These are phyloP conservation scores for Serendipita sp. DNA, from an alignment of 768 basidiomycete species.

Conservation along the genomic window DNA sequence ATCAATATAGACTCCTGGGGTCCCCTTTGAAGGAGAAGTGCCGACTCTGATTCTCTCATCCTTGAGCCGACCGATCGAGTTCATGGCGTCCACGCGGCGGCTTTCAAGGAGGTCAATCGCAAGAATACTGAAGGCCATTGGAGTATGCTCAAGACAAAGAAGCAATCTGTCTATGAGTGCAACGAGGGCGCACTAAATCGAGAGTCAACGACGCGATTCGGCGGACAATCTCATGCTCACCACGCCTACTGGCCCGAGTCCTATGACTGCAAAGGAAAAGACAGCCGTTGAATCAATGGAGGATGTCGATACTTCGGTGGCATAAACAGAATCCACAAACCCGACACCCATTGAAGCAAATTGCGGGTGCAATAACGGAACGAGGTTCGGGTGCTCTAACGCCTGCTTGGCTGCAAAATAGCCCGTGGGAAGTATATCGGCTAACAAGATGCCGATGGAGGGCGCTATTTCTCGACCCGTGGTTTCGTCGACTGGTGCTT, in stretches of 20 bases:
- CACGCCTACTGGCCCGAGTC: constrained; percentile 66
- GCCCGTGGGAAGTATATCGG: constrained; percentile 60
- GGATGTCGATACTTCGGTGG: neutral
- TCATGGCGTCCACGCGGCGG: constrained; percentile 34
- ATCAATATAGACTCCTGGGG: neutral
- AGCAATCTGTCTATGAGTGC: neutral
- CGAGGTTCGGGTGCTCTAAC: constrained; percentile 54
- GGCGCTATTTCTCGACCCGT: constrained; percentile 14
- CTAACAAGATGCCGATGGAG: constrained; percentile 32
- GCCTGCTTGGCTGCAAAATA: constrained; percentile 62
- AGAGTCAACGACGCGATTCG: no score
- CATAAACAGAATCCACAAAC: neutral
- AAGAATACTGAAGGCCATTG: constrained; percentile 27
- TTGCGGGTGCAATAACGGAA: constrained; percentile 32
- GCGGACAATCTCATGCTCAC: no score
- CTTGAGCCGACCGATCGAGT: neutral
- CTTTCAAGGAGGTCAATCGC: constrained; percentile 46
- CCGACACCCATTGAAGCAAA: neutral
- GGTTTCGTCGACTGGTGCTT: neutral
- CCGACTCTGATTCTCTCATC: neutral
- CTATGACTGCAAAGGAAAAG: constrained; percentile 51
- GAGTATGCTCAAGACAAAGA: neutral
- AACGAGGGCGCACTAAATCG: constrained; percentile 1
- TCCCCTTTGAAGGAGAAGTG: neutral
- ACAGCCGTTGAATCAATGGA: constrained; percentile 10